Evolutionary conservation across 1,284 basidiomycete species (phyloP).

Genomic region (Xerocomus nothofagi): DNA sequence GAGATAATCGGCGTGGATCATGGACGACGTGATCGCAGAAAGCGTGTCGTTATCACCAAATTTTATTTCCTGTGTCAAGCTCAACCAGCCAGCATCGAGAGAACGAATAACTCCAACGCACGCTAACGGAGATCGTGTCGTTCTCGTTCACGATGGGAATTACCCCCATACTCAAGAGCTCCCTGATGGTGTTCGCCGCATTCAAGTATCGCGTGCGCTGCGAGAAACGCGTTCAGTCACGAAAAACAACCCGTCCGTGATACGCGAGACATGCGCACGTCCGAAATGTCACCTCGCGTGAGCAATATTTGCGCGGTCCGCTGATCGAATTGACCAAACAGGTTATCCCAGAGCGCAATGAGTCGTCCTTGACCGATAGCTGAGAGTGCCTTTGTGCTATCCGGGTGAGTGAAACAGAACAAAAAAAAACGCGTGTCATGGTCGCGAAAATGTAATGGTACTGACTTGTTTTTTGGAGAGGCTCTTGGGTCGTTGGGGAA

Average conservation of each 20-base stretch:
- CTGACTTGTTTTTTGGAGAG: constrained; percentile 87
- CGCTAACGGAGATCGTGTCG: constrained; percentile 93
- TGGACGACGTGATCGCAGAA: constrained; percentile 94
- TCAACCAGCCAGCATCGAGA: constrained; percentile 3
- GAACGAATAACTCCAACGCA: constrained; percentile 43
- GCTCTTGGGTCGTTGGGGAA: constrained; percentile 79
- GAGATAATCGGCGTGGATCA: constrained; percentile 97
- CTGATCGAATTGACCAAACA: constrained; percentile 91
- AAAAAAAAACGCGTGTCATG: not conserved
- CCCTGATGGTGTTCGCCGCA: constrained; percentile 90
- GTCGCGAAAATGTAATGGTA: not conserved
- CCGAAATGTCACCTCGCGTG: constrained; percentile 94
- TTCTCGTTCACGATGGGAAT: constrained; percentile 97
- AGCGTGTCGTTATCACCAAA: constrained; percentile 99
- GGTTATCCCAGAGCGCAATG: constrained; percentile 95
- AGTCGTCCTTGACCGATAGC: constrained; percentile 96
- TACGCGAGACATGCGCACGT: constrained; percentile 57
- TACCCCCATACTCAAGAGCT: constrained; percentile 86
- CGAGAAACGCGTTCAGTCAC: constrained; percentile 4
- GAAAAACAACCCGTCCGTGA: not conserved
- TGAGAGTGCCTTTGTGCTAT: constrained; percentile 73
- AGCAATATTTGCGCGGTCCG: constrained; percentile 95
- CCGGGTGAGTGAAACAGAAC: constrained; percentile 11
- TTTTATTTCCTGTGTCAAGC: constrained; percentile 83
- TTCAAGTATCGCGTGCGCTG: constrained; percentile 92